Percentiles rank a stretch among this genome's conserved stretches.
These are phyloP conservation scores for Ganoderma resinaceum DNA, from an alignment of 1,284 basidiomycete species.

Conservation along the genomic window DNA sequence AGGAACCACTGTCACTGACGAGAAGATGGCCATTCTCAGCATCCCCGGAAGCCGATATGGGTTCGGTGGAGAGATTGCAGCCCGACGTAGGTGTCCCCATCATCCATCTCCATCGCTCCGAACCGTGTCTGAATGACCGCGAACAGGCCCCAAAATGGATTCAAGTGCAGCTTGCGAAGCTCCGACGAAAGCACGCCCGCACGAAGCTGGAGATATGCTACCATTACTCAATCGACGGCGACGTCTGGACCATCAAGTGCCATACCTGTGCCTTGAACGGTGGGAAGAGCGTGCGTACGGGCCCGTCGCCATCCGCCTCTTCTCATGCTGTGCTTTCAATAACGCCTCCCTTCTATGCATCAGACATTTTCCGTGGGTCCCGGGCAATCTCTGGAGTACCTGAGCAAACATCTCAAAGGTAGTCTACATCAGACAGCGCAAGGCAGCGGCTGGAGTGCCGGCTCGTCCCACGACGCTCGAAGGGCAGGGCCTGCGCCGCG, in stretches of 20 bases:
- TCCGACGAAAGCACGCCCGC: not conserved
- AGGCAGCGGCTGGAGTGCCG: not conserved
- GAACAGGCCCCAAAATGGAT: not conserved
- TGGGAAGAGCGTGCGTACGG: not conserved
- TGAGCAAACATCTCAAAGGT: not conserved
- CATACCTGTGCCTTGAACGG: not conserved
- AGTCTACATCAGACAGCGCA: not conserved
- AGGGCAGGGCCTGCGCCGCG: not conserved
- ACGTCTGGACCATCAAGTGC: not conserved
- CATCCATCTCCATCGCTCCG: not conserved
- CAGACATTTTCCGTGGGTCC: not conserved
- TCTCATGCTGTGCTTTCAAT: no score
- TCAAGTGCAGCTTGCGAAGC: not conserved
- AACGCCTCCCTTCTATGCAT: not conserved
- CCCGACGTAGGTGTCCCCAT: not conserved
- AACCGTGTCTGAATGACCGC: no score
- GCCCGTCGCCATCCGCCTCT: not conserved
- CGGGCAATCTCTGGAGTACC: not conserved
- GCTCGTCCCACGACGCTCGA: not conserved
- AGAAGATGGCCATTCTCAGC: not conserved
- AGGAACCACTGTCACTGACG: not conserved
- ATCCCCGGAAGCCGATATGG: not conserved
- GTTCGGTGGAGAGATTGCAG: not conserved
- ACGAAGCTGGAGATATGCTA: not conserved
- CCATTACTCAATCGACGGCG: not conserved